Evolutionary conservation across 1,139 yeast genomes (phyloP), one percentile per base, ranked within the genome.

Genomic region (Taiozyma sp.): DNA sequence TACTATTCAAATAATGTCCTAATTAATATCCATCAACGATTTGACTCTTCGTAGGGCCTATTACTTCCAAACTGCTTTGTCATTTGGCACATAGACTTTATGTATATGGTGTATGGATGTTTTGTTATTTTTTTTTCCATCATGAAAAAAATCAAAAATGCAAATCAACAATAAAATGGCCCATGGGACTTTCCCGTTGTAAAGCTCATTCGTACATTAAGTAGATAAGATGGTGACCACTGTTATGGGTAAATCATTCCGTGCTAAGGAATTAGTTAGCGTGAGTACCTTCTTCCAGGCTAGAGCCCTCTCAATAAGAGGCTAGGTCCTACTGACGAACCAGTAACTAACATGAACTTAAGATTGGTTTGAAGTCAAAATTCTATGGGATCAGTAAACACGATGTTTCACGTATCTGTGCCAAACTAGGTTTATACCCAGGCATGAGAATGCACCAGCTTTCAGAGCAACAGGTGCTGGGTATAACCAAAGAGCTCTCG

Each of bases 361-460:
- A 80, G 83, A 80, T 84, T 58, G 98, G 96, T 4, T 76, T 92
- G 54, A 83, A 92, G 36, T 79, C 86, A 54, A 84, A 84, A 55
- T 86, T 93, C 58, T 92, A 89, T 66, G 99, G 98, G 43, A 76
- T 93, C 43, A 97, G 98, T 6, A 72, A 74, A 53, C 70, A 74
- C 50, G 82, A 88, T n/a, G 93, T 97, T 2, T 81, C 81, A 57
- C 75, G 76, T 63, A 75, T 95, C 50, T 90, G 97, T 69, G 85
- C 98, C 45, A 88, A 83, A 66, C 81, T 93, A 28, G 97, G 97
- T 10, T 79, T 93, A 52, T 93, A 92, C 65, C 98, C 98, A 42
- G 78, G 80, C 67, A 91, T 92, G 96, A 82, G 96, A 70, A 87
- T 93, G 89, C 93, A 89, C 67, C 96, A 93, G 69, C 79, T 93